Evolutionary conservation across 371 early-diverging fungal species (phyloP).

Genomic region (Syncephalis fuscata): DNA sequence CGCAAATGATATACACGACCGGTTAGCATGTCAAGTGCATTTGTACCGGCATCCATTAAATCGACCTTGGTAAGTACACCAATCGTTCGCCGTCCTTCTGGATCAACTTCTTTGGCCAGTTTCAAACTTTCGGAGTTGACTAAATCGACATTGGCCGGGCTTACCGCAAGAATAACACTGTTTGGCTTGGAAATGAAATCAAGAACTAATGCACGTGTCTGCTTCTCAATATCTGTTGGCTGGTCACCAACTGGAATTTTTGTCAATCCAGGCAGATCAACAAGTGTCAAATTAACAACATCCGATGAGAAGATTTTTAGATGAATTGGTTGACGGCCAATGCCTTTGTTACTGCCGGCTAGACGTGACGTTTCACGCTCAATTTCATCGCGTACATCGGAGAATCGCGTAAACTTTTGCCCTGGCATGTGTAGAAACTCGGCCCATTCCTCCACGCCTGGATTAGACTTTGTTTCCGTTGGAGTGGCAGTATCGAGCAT

Average conservation of each 20-base stretch:
- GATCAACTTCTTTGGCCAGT: constrained; percentile 82
- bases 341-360: constrained; percentile 77
- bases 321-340: constrained; percentile 72
- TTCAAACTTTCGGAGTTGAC: constrained; percentile 90
- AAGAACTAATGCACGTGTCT: constrained; percentile 63
- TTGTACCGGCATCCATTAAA: constrained; percentile 89
- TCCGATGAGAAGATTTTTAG: constrained; percentile 71
- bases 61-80: constrained; percentile 92
- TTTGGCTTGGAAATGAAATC: constrained; percentile 80
- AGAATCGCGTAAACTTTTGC: constrained; percentile 64
- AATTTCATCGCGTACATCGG: constrained; percentile 76
- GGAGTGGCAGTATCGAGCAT: background rate
- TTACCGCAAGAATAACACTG: constrained; percentile 89
- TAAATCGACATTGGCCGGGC: constrained; percentile 82
- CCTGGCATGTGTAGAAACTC: constrained; percentile 61
- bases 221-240: constrained; percentile 76
- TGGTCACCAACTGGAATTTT: constrained; percentile 65
- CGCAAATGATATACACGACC: constrained; percentile 68
- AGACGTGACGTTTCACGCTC: constrained; percentile 74
- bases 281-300: constrained; percentile 80
- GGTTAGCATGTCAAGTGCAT: constrained; percentile 72
- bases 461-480: background rate
- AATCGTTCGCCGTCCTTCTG: constrained; percentile 71
- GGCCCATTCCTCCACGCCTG: constrained; percentile 30
- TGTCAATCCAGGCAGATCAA: constrained; percentile 89